A percentile compares a stretch with the other conserved stretches of the same genome.
Conservation (phyloP, 2,329 filamentous ascomycete species). For the Colletotrichum graminicola region DNA sequence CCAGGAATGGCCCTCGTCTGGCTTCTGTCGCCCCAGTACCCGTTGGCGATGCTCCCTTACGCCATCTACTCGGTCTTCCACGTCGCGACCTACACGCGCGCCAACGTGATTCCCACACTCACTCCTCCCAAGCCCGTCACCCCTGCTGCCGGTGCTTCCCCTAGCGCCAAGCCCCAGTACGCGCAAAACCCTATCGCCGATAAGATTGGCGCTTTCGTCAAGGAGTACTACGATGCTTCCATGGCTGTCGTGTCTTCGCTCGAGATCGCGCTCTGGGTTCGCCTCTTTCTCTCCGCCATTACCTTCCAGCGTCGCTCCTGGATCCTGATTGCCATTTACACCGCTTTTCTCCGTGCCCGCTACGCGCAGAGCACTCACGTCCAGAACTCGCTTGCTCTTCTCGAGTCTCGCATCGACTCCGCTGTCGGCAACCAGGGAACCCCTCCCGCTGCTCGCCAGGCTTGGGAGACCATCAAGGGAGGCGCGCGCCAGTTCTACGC, state of each 20-base stretch:
- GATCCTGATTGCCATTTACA: slow-evolving; percentile 88
- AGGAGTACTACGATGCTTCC: slow-evolving; percentile 96
- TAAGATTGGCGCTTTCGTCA: slow-evolving; percentile 91
- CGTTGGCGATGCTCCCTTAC: slow-evolving; percentile 92
- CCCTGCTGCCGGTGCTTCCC: slow-evolving; percentile 66
- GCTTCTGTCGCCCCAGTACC: slow-evolving; percentile 91
- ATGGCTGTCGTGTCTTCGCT: slow-evolving; percentile 93
- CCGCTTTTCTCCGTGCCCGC: slow-evolving; percentile 90
- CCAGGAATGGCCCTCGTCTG: slow-evolving; percentile 95
- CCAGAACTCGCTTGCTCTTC: slow-evolving; percentile 81
- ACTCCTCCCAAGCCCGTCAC: slow-evolving; percentile 72
- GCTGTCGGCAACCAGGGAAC: slow-evolving; percentile 88
- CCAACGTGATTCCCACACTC: slow-evolving; percentile 90
- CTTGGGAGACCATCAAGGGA: slow-evolving; percentile 85
- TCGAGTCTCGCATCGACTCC: slow-evolving; percentile 83
- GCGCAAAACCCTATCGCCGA: slow-evolving; percentile 76
- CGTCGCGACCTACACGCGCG: slow-evolving; percentile 94
- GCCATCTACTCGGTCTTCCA: slow-evolving; percentile 98
- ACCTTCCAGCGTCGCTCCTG: slow-evolving; percentile 92
- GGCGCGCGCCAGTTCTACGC: slow-evolving; percentile 80
- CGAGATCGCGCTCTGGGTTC: slow-evolving; percentile 89
- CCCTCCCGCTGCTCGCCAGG: slow-evolving; percentile 81
- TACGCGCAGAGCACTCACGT: slow-evolving; percentile 93
- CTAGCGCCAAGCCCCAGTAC: slow-evolving; percentile 68
- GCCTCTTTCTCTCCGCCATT: slow-evolving; percentile 83